A percentile compares a stretch with the other conserved stretches of the same genome.
These are phyloP conservation scores for Rhizophagus sp. DNA, from an alignment of 192 early-diverging fungal species.

Conservation along the genomic window DNA sequence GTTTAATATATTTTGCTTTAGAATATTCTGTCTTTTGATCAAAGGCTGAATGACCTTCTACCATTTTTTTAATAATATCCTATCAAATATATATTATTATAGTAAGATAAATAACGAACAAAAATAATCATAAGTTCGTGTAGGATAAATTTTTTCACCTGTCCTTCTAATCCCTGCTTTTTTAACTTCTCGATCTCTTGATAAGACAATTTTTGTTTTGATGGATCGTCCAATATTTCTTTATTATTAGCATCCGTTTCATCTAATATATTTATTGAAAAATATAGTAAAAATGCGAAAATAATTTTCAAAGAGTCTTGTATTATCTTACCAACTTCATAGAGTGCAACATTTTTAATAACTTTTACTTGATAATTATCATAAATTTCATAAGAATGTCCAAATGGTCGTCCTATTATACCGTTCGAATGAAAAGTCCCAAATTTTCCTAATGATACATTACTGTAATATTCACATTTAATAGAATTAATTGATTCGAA, in stretches of 20 bases:
- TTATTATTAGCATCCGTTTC: slow-evolving; percentile 82
- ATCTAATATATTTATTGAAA: slow-evolving; percentile 34
- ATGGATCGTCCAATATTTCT: slow-evolving; percentile 72
- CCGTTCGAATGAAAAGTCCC: slow-evolving; percentile 78
- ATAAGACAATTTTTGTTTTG: slow-evolving; percentile 77
- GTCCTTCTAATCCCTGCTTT: slow-evolving; percentile 66
- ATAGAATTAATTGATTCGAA: not conserved
- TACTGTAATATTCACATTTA: slow-evolving; percentile 34
- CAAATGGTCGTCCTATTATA: slow-evolving; percentile 82
- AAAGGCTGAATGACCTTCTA: slow-evolving; percentile 82
- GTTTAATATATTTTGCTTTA: slow-evolving; percentile 91
- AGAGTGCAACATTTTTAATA: slow-evolving; percentile 35
- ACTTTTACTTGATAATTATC: slow-evolving; percentile 55
- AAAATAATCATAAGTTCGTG: slow-evolving; percentile 1
- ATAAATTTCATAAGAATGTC: slow-evolving; percentile 81
- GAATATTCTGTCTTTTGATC: slow-evolving; percentile 93
- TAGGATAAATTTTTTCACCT: slow-evolving; percentile 37
- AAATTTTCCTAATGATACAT: slow-evolving; percentile 87
- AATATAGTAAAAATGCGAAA: not conserved
- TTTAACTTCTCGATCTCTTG: slow-evolving; percentile 86
- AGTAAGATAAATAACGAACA: not conserved
- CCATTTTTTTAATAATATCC: slow-evolving; percentile 78
- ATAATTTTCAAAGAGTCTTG: not conserved
- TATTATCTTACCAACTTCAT: slow-evolving; percentile 38
- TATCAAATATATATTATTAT: slow-evolving; percentile 30